Base-by-base conservation (phyloP, 805 yeast genomes). In the Kuraishia cidri region DNA sequence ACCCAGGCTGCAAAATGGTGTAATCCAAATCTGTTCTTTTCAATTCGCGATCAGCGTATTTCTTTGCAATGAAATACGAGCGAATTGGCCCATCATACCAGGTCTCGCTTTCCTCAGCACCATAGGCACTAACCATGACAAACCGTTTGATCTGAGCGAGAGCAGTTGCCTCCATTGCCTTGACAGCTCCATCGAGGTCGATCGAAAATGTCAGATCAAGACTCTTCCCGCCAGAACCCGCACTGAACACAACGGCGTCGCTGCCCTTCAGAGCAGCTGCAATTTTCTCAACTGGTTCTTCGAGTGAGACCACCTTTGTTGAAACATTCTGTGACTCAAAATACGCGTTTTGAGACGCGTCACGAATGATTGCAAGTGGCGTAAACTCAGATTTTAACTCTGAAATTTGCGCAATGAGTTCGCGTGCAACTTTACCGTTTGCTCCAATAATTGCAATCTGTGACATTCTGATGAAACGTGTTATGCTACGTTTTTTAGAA, bases 121-220 rank as follows among this genome's bases (percentile, higher is more conserved):
- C 63, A 18, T 72, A 45, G 2, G 79, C 81, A 48, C 80, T 72
- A 4, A 77, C 68, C 32, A 75, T 47, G 14, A 77, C 43, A 39
- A 65, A 67, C 38, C 79, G 58, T 31, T 58, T 48, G 19, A 69
- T 60, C 1, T 55, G 52, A 12, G 63, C 68, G 29, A 44, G 37
- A 27, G 64, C 64, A 6, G 74, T 58, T 1, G 78, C 81, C 44
- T 75, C 80, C 36, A 69, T 59, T 2, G 66, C 61, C 45, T 72
- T 71, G 21, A 72, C 70, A 6, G 77, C 75, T 4, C 77, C 78
- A 45, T 76, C 82, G 37, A 75, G 54, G 43, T 77, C 84, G n/a
- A 76, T 69, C 15, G 64, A 56, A 32, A 74, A 56, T 2, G 69
- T 60, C 25, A 56, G 42, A 16, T 56, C 64, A 6, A 65, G 42